Percentiles rank a stretch among this genome's conserved stretches.
Evolutionary conservation across 139 green algal genomes (phyloP).

Genomic region (Haematococcus sp.): DNA sequence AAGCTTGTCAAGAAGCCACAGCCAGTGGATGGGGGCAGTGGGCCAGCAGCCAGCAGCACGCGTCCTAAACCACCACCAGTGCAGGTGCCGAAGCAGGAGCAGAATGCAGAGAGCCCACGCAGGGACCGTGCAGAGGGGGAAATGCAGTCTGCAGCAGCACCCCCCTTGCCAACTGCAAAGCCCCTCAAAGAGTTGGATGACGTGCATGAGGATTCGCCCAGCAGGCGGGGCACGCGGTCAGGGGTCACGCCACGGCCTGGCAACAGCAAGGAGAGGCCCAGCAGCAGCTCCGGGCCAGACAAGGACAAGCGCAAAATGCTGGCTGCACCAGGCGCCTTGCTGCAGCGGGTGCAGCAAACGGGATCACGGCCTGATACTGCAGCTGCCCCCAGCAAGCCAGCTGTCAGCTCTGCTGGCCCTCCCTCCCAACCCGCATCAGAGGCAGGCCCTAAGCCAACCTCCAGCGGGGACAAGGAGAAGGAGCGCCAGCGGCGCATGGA

Average conservation of each 20-base stretch:
- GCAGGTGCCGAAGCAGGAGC: neutral
- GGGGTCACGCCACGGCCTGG: too few relatives aligned
- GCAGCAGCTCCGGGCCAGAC: neutral
- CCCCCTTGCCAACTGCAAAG: too few relatives aligned
- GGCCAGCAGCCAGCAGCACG: neutral
- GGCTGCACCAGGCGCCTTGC: too few relatives aligned
- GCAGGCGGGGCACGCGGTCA: too few relatives aligned
- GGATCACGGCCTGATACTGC: too few relatives aligned
- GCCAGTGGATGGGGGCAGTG: neutral
- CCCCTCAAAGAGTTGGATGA: too few relatives aligned
- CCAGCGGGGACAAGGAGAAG: conserved; percentile 5
- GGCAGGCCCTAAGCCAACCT: neutral
- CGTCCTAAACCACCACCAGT: neutral
- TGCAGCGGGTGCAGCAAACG: too few relatives aligned
- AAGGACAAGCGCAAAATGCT: neutral
- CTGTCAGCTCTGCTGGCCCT: too few relatives aligned
- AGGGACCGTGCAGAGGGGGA: neutral
- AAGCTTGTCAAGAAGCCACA: conserved; percentile 23
- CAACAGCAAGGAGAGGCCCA: neutral
- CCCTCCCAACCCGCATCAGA: too few relatives aligned
- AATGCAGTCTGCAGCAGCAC: too few relatives aligned
- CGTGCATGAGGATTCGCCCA: too few relatives aligned
- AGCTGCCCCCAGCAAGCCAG: too few relatives aligned
- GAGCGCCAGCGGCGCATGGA: neutral
- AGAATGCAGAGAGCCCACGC: neutral